phyloP scores from a whole-genome alignment of 352 stramenopile genomes.

The Pythium vanterpoolii region DNA sequence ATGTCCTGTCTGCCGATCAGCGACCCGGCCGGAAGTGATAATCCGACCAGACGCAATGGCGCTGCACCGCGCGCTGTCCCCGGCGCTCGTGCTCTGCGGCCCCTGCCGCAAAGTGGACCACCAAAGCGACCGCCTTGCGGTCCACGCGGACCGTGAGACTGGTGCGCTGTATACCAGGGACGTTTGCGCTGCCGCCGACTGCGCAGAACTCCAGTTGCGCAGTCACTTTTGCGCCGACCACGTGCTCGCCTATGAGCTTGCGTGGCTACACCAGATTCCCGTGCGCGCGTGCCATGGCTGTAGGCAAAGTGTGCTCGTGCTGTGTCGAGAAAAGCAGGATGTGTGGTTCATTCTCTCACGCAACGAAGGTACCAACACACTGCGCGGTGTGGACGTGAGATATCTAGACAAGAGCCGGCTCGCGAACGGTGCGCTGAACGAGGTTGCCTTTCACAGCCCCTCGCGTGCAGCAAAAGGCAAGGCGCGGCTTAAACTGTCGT shows the following conservation, averaged over 20 bases:
- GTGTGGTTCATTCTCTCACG: slow-evolving; percentile 58
- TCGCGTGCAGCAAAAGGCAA: slow-evolving; percentile 11
- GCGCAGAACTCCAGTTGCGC: slow-evolving; percentile 49
- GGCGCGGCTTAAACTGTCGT: neutral
- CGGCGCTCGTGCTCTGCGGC: slow-evolving; percentile 59
- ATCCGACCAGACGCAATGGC: slow-evolving; percentile 19
- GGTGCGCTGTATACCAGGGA: slow-evolving; percentile 49
- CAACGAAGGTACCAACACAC: slow-evolving; percentile 17
- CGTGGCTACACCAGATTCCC: slow-evolving; percentile 40
- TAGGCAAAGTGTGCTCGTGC: slow-evolving; percentile 36
- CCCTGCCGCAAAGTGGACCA: slow-evolving; percentile 36
- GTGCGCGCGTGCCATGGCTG: slow-evolving; percentile 57
- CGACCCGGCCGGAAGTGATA: neutral
- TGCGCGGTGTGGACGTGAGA: slow-evolving; percentile 31
- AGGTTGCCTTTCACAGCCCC: slow-evolving; percentile 12
- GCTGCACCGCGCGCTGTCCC: slow-evolving; percentile 43
- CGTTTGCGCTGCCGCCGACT: slow-evolving; percentile 49
- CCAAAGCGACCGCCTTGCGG: slow-evolving; percentile 28
- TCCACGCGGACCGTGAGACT: slow-evolving; percentile 22
- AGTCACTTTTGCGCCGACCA: slow-evolving; percentile 51
- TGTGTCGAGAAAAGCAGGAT: slow-evolving; percentile 41
- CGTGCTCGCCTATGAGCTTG: slow-evolving; percentile 42
- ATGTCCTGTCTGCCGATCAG: neutral
- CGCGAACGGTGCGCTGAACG: neutral
- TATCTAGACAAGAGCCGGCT: slow-evolving; percentile 8